Percentiles rank a stretch among this genome's conserved stretches.
These are phyloP conservation scores for Salvia hispanica DNA, from an alignment of 257 asterid species.

Conservation along the genomic window DNA sequence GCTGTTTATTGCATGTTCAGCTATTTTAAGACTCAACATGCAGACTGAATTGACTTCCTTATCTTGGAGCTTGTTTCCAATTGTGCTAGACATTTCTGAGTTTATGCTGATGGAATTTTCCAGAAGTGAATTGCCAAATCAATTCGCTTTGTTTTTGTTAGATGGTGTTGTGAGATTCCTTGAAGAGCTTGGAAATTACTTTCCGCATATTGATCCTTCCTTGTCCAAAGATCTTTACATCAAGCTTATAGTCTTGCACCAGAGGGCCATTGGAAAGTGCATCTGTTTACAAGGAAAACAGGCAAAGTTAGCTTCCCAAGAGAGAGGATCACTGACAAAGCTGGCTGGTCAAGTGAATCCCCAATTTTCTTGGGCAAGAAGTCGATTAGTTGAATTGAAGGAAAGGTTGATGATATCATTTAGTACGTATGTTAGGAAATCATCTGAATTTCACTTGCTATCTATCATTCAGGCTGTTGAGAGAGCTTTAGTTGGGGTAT, in stretches of 20 bases:
- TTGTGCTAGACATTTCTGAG: constrained; percentile 52
- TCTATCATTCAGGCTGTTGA: constrained; percentile 72
- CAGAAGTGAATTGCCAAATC: constrained; percentile 44
- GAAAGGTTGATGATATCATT: constrained; percentile 68
- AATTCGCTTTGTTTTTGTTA: constrained; percentile 53
- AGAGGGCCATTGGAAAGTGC: constrained; percentile 84
- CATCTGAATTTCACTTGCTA: constrained; percentile 68
- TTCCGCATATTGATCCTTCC: constrained; percentile 56
- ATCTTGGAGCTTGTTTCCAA: constrained; percentile 52
- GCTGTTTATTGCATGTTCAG: constrained; percentile 74
- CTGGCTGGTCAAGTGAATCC: constrained; percentile 38
- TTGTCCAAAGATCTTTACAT: constrained; percentile 58
- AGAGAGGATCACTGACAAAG: constrained; percentile 53
- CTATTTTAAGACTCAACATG: constrained; percentile 62
- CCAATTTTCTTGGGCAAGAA: constrained; percentile 38
- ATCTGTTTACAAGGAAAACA: constrained; percentile 74
- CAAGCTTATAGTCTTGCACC: constrained; percentile 66
- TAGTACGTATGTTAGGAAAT: constrained; percentile 50
- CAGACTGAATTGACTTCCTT: constrained; percentile 47
- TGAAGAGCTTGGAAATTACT: constrained; percentile 71
- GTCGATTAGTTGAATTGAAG: constrained; percentile 56
- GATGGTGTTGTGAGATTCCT: constrained; percentile 75
- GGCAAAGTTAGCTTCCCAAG: constrained; percentile 67
- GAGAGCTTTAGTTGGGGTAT: constrained; percentile 89
- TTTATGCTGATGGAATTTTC: constrained; percentile 65